A percentile compares a stretch with the other conserved stretches of the same genome.
Conservation (phyloP, 352 stramenopile genomes). For the Pythium coloratum region DNA sequence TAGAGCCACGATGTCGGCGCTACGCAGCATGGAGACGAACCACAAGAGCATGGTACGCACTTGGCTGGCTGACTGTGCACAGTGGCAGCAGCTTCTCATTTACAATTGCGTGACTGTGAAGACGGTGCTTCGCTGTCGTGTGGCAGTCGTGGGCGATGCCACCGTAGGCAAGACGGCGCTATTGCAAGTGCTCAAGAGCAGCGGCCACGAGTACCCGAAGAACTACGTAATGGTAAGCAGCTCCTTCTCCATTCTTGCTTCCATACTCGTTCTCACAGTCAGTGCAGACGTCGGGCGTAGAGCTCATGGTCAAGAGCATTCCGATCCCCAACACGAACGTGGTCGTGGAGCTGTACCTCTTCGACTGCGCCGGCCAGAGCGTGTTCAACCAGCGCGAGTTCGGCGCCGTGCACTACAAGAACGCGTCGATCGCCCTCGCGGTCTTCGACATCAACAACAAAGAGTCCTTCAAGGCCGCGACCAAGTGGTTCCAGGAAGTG, state of each 20-base stretch:
- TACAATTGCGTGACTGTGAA: conserved; percentile 22
- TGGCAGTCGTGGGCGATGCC: conserved; percentile 89
- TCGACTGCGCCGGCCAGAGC: conserved; percentile 91
- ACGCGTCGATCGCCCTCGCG: conserved; percentile 70
- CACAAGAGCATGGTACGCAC: conserved; percentile 81
- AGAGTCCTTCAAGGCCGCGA: conserved; percentile 83
- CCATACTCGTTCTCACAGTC: background rate
- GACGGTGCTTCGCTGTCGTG: conserved; percentile 90
- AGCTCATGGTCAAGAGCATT: conserved; percentile 90
- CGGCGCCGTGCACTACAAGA: conserved; percentile 78
- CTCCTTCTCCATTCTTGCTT: background rate
- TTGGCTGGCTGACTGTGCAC: background rate
- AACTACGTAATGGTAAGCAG: conserved; percentile 93
- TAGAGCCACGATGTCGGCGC: conserved; percentile 53
- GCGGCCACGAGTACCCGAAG: conserved; percentile 91
- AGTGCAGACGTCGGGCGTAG: conserved; percentile 82
- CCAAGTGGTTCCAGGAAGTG: conserved; percentile 84
- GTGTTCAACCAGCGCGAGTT: conserved; percentile 95
- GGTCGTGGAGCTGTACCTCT: conserved; percentile 93
- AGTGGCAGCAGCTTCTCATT: background rate
- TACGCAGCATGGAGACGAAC: conserved; percentile 91
- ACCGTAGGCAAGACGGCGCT: conserved; percentile 91
- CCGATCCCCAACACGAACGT: conserved; percentile 88
- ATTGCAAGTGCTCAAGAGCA: conserved; percentile 91
- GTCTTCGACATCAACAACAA: conserved; percentile 89